Conservation (phyloP, 495 filamentous ascomycete species). For the Xylaria cubensis region DNA sequence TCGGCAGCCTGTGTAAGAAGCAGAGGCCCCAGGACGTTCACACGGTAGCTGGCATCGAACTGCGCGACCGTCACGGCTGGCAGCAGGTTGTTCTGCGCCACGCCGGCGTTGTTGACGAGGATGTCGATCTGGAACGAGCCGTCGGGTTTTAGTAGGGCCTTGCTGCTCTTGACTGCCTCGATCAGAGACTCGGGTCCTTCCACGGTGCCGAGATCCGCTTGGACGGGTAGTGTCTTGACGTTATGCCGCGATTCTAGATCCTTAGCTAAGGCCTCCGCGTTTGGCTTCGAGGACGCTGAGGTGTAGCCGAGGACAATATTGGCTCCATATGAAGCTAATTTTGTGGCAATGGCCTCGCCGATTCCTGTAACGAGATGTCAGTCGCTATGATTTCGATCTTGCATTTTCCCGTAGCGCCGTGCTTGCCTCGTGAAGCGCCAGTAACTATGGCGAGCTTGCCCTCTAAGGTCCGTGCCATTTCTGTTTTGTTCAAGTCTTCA, state of each 20-base stretch:
- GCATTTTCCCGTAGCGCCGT: neutral
- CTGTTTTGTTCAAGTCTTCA: neutral
- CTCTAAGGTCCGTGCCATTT: slow-evolving; percentile 55
- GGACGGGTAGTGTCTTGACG: slow-evolving; percentile 46
- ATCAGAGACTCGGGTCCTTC: slow-evolving; percentile 49
- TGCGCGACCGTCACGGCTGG: slow-evolving; percentile 63
- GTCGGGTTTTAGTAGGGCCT: slow-evolving; percentile 36
- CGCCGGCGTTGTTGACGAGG: slow-evolving; percentile 83
- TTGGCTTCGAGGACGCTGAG: slow-evolving; percentile 50
- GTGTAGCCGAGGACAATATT: slow-evolving; percentile 75
- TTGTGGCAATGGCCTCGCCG: slow-evolving; percentile 80
- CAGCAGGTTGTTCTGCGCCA: slow-evolving; percentile 66
- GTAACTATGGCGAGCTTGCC: slow-evolving; percentile 80
- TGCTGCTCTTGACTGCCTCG: slow-evolving; percentile 34
- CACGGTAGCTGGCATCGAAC: slow-evolving; percentile 73
- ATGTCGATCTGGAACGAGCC: slow-evolving; percentile 76
- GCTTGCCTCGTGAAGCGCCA: slow-evolving; percentile 74
- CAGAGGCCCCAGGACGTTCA: slow-evolving; percentile 89
- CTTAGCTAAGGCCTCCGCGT: slow-evolving; percentile 41
- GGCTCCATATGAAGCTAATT: slow-evolving; percentile 77
- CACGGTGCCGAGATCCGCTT: slow-evolving; percentile 53
- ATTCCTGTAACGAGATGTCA: slow-evolving; percentile 64
- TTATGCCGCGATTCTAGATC: slow-evolving; percentile 50
- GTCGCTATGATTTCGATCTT: neutral
- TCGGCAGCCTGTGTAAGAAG: slow-evolving; percentile 75